Evolutionary conservation across 768 basidiomycete genomes (phyloP).

Genomic region (Suillus alpinus): DNA sequence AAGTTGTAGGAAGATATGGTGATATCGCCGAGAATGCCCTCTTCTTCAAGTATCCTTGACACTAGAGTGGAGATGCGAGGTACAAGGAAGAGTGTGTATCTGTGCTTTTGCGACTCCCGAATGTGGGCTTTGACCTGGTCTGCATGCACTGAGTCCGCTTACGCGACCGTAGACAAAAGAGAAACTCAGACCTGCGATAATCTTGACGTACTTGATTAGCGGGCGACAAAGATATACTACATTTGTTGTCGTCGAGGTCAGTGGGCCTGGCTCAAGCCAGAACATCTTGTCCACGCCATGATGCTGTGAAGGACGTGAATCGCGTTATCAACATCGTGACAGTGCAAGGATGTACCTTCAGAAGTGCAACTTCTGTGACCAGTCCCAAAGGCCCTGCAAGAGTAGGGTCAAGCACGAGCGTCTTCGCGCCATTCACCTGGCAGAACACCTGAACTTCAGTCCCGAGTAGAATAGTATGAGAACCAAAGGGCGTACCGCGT

Average conservation of each 20-base stretch:
- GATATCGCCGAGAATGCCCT: slow-evolving; percentile 97
- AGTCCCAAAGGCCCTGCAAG: slow-evolving; percentile 91
- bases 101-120: slow-evolving; percentile 69
- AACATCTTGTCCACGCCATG: slow-evolving; percentile 99
- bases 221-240: slow-evolving; percentile 93
- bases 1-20: slow-evolving; percentile 84
- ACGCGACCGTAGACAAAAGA: slow-evolving; percentile 12
- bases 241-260: slow-evolving; percentile 80
- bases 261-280: slow-evolving; percentile 91
- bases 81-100: slow-evolving; percentile 83
- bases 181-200: slow-evolving; percentile 77
- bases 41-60: slow-evolving; percentile 84
- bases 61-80: slow-evolving; percentile 87
- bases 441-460: not conserved
- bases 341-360: slow-evolving; percentile 62
- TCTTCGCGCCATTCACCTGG: slow-evolving; percentile 92
- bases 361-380: slow-evolving; percentile 88
- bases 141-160: slow-evolving; percentile 35
- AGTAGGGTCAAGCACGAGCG: slow-evolving; percentile 86
- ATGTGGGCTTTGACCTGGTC: slow-evolving; percentile 90
- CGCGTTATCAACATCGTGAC: not conserved
- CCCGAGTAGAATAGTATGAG: not conserved
- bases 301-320: slow-evolving; percentile 53
- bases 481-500: slow-evolving; percentile 51
- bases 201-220: slow-evolving; percentile 77